Conservation (phyloP, 306 rosid genomes). For the Comarum palustre region DNA sequence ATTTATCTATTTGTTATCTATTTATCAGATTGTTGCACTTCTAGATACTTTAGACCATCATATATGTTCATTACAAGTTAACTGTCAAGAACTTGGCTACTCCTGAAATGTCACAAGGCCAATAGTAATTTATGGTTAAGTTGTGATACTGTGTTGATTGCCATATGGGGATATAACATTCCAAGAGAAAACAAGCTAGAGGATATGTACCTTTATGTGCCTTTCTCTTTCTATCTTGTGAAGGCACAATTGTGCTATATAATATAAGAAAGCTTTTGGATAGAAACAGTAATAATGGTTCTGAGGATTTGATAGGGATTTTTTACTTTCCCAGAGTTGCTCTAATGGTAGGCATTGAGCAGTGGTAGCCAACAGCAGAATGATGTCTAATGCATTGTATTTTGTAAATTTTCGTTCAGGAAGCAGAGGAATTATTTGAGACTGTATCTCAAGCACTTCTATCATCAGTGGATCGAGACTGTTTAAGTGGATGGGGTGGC, state of each 20-base stretch:
- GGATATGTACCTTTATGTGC: neutral
- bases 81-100: neutral
- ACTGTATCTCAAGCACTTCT: conserved; percentile 89
- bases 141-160: neutral
- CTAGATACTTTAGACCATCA: neutral
- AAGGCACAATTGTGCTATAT: neutral
- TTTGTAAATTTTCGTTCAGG: conserved; percentile 48
- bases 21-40: neutral
- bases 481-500: conserved; percentile 99
- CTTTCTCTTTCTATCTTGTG: neutral
- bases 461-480: conserved; percentile 97
- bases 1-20: no score
- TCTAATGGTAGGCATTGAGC: neutral
- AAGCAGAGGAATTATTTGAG: conserved; percentile 92
- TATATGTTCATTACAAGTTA: neutral
- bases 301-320: neutral
- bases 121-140: neutral
- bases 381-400: neutral
- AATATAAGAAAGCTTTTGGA: neutral
- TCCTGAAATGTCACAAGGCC: neutral
- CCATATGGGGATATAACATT: neutral
- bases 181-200: neutral
- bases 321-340: neutral
- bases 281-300: neutral
- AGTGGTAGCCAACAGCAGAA: neutral